Base-by-base conservation (phyloP, 208 protist genomes). In the Crithidia expoeki region DNA sequence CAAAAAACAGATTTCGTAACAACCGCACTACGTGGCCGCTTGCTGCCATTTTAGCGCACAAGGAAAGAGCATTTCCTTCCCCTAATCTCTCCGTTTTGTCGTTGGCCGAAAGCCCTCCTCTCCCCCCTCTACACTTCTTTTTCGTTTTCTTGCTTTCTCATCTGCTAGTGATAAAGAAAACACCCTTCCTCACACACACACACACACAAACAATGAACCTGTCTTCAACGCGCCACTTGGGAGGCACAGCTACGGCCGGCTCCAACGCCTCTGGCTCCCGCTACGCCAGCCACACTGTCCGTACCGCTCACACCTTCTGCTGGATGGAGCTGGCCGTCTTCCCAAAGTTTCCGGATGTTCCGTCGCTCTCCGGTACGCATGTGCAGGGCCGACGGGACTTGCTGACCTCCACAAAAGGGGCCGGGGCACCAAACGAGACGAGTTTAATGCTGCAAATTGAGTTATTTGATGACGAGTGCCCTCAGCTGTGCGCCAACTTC, bases 241-340 rank as follows among this genome's bases (percentile, higher is more conserved):
- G 85, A 28, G 79, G 84, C 68, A 89, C 79, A 19, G 69, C 83
- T 56, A 83, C 76, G 17, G 68, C 69, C 36, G 85, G 89, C 40
- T 77, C 76, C 23, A 23, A 67, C 23, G 71, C 69, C 25, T 85
- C 82, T 11, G 87, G 85, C 40, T 83, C 72, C 40, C 58, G 34
- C 62, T 95, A 95, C 65, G 83, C 74, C 50, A 90, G 85, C 71
- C 81, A 90, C 80, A 76, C 58, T 30, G 64, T 63, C 9, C 83
- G 68, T 46, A 58, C 65, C 12, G 49, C 76, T 17, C 85, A 79
- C 64, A 84, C 80, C 19, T 59, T 23, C 47, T 86, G 80, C 62
- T 95, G 88, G 88, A 91, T 95, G 85, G 63, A 85, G 60, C 44
- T 95, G n/a, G 81, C 80, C 16, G 83, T 92, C 51, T 92, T 90